A percentile compares a stretch with the other conserved stretches of the same genome.
These are phyloP conservation scores for Verticillium nonalfalfae DNA, from an alignment of 2,329 filamentous ascomycete species.

Conservation along the genomic window DNA sequence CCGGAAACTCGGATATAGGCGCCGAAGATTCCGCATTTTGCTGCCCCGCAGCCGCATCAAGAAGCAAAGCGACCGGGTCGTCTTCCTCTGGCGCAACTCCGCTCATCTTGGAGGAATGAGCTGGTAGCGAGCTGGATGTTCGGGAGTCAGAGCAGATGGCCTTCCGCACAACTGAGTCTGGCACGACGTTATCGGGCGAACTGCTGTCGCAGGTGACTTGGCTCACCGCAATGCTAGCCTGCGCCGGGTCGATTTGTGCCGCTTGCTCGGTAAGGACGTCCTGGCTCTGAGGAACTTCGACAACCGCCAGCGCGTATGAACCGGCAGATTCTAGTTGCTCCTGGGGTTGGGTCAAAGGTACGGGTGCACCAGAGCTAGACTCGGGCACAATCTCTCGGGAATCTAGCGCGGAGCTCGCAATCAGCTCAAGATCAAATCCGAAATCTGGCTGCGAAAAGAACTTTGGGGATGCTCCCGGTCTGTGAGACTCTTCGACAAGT, in stretches of 20 bases:
- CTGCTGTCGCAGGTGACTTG: constrained; percentile 1
- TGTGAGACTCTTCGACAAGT: neutral
- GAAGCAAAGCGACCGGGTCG: neutral
- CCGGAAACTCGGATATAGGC: neutral
- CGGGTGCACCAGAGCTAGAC: neutral
- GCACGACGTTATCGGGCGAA: constrained; percentile 4
- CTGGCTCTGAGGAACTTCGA: neutral
- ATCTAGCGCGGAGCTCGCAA: neutral
- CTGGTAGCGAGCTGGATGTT: neutral
- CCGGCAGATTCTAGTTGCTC: neutral
- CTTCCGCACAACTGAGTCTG: constrained; percentile 10
- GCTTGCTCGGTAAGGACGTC: constrained; percentile 2
- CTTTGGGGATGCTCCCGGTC: neutral
- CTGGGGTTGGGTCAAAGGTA: neutral
- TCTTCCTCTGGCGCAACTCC: neutral
- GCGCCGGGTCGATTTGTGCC: constrained; percentile 8
- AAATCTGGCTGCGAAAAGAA: neutral
- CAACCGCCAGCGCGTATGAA: neutral
- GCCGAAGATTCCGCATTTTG: constrained; percentile 4
- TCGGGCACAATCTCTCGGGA: neutral
- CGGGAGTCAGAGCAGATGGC: too few species aligned
- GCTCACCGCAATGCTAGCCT: neutral
- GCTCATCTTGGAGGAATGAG: neutral
- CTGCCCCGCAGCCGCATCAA: constrained; percentile 7
- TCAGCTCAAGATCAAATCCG: neutral